Base-by-base conservation (phyloP, 2,329 filamentous ascomycete genomes). In the Monilinia laxa region DNA sequence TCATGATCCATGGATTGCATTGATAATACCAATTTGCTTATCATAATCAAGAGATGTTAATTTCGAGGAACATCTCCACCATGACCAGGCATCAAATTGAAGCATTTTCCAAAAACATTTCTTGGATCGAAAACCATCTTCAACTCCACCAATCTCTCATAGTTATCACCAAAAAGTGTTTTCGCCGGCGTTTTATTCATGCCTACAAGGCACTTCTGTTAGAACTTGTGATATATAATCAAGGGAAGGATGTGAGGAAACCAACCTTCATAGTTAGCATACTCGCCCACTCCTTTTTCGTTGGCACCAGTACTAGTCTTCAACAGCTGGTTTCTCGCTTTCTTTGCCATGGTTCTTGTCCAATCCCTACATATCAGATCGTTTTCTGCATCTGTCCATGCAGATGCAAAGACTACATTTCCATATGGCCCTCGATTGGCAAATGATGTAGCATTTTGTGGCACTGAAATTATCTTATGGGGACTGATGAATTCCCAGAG, bases 341-440 rank as follows among this genome's bases (percentile, higher is more conserved):
- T 70, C 40, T 23, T 45, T 42, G 53, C 60, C 64, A 71, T 71
- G 9, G 10, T 53, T 55, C 66, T 66, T 5, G 68, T 67, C 69
- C 68, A 73, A 16, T 69, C 69, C 23, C 70, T 62, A 45, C 62
- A 69, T 0, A 18, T 45, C 5, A 2, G 16, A 63, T 73, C 72
- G 45, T 65, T 59, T 25, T 67, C 56, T 6, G 51, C n/a, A 23
- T 74, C 66, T 1, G 65, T 71, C 76, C 77, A 78, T 16, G 70
- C 73, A 7, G 73, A 73, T 65, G 72, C 69, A 45, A 74, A 72
- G 14, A 77, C 55, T 1, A 72, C 10, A 57, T 71, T 70, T 3
- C 64, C 68, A 51, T 73, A 73, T n/a, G 74, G 73, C 10, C 73
- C 73, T 16, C 73, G 69, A 67, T 75, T 75, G 12, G 70, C 67